Percentiles rank a stretch among this genome's conserved stretches.
Conservation (phyloP, 2,329 filamentous ascomycete genomes). For the Fusarium begoniae region DNA sequence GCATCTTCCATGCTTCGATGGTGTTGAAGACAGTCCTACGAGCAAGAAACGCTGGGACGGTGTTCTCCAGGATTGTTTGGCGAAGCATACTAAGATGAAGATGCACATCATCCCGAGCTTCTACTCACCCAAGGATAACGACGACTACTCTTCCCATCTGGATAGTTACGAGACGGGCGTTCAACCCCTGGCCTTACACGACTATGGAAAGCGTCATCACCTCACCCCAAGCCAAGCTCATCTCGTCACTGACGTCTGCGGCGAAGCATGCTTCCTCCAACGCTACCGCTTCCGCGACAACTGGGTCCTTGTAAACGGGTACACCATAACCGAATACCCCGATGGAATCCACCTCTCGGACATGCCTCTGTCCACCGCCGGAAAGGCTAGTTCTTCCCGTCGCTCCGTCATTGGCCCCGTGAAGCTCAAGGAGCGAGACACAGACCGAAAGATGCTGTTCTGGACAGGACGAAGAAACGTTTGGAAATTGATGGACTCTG, state of each 20-base stretch:
- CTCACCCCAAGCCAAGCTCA: conserved; percentile 54
- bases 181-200: conserved; percentile 54
- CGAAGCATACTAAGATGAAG: conserved; percentile 45
- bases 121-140: conserved; percentile 50
- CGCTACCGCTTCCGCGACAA: conserved; percentile 56
- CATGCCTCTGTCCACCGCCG: conserved; percentile 21
- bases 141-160: conserved; percentile 40
- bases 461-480: conserved; percentile 50
- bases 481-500: conserved; percentile 55
- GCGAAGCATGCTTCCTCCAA: conserved; percentile 58
- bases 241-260: conserved; percentile 53
- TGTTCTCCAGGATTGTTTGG: conserved; percentile 53
- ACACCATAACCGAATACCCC: conserved; percentile 55
- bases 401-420: conserved; percentile 44
- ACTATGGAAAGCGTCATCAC: conserved; percentile 50
- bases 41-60: conserved; percentile 52
- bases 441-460: conserved; percentile 46
- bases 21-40: conserved; percentile 11
- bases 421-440: conserved; percentile 44
- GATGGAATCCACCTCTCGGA: conserved; percentile 46
- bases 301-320: conserved; percentile 59
- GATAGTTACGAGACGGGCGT: conserved; percentile 52
- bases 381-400: not conserved
- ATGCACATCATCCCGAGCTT: conserved; percentile 56
- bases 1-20: conserved; percentile 50